phyloP scores from a whole-genome alignment of 805 yeast genomes.

The Metschnikowia cerradonensis region DNA sequence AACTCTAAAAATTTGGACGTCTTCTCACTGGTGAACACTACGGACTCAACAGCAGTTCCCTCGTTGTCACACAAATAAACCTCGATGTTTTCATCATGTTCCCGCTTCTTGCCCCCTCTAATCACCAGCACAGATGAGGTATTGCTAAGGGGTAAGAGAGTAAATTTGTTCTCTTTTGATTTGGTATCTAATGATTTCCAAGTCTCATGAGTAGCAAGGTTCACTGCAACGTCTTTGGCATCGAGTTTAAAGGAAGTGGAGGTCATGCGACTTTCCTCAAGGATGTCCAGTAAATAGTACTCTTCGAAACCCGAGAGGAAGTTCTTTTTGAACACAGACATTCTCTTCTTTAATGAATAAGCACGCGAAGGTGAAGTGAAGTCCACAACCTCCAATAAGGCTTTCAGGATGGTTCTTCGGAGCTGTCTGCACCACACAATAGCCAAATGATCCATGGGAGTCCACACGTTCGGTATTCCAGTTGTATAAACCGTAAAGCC shows the following conservation, averaged over 20 bases:
- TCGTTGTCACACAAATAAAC: constrained; percentile 14
- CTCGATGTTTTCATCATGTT: background rate
- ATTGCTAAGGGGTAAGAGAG: constrained; percentile 10
- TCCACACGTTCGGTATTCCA: constrained; percentile 88
- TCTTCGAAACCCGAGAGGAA: constrained; percentile 58
- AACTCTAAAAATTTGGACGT: constrained; percentile 32
- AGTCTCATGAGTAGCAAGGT: constrained; percentile 6
- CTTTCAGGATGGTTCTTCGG: constrained; percentile 55
- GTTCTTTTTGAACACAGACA: constrained; percentile 48
- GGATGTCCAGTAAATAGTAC: constrained; percentile 24
- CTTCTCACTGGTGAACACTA: constrained; percentile 36
- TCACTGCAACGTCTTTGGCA: constrained; percentile 8
- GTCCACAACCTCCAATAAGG: constrained; percentile 60
- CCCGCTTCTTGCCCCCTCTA: constrained; percentile 1
- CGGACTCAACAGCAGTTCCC: constrained; percentile 7
- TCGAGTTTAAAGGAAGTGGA: constrained; percentile 9
- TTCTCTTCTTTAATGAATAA: constrained; percentile 48
- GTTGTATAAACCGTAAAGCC: constrained; percentile 84
- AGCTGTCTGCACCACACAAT: constrained; percentile 95
- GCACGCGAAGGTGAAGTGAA: constrained; percentile 46
- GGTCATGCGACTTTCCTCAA: background rate
- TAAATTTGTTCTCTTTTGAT: background rate
- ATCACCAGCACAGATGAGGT: constrained; percentile 14
- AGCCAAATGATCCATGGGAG: constrained; percentile 91
- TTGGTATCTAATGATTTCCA: constrained; percentile 8